Conservation (phyloP, 257 asterid species). For the Ajuga chamaepitys region DNA sequence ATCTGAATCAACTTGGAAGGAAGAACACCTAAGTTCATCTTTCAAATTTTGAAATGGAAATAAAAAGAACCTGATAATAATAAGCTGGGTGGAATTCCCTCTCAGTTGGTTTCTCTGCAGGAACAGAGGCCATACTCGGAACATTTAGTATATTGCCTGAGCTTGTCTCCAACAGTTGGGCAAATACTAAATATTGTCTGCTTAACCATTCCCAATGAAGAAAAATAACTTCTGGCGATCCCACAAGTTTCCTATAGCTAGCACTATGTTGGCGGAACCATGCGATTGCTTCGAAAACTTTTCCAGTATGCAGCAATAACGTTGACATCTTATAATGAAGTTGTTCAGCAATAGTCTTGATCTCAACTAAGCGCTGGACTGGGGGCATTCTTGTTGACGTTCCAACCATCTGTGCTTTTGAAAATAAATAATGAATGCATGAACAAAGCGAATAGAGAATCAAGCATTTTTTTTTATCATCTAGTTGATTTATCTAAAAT, state of each 20-base stretch:
- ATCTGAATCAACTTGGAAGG: not conserved
- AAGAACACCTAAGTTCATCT: not conserved
- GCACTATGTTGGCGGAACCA: conserved; percentile 79
- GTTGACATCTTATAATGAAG: conserved; percentile 86
- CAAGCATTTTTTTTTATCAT: not conserved
- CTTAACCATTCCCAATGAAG: conserved; percentile 99
- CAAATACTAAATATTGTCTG: conserved; percentile 81
- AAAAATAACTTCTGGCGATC: conserved; percentile 65
- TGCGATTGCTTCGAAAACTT: conserved; percentile 68
- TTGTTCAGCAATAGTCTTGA: conserved; percentile 79
- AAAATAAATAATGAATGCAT: not conserved
- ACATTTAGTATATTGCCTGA: conserved; percentile 36
- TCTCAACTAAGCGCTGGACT: conserved; percentile 78
- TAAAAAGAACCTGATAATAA: conserved; percentile 63
- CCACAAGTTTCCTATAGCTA: conserved; percentile 64
- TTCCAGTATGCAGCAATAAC: conserved; percentile 86
- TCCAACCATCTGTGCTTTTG: conserved; percentile 65
- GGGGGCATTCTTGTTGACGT: conserved; percentile 89
- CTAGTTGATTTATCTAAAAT: conserved; percentile 4
- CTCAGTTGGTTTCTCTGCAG: conserved; percentile 70
- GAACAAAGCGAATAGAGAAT: conserved; percentile 12
- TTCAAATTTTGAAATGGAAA: conserved; percentile 11
- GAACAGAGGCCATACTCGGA: conserved; percentile 38
- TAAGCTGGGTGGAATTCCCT: conserved; percentile 85
- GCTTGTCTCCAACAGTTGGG: conserved; percentile 88